These are phyloP conservation scores for Leishmania mexicana DNA, from an alignment of 208 protist species.

Conservation along the genomic window DNA sequence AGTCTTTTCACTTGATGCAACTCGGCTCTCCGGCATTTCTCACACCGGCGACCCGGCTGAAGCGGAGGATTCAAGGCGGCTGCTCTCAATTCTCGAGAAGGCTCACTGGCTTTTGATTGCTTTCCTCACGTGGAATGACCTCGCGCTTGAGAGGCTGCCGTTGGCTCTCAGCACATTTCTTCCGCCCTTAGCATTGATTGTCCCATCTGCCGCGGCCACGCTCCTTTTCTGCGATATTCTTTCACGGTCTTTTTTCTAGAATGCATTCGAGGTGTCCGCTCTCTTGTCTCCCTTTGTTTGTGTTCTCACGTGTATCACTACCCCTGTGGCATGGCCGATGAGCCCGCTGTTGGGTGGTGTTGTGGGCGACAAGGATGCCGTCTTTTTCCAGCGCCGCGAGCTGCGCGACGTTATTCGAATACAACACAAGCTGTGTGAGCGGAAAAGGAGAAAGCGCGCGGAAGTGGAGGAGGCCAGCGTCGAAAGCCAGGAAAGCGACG, in stretches of 20 bases:
- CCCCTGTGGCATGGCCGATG: conserved; percentile 70
- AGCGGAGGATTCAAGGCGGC: conserved; percentile 32
- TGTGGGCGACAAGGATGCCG: conserved; percentile 63
- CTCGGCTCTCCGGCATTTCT: conserved; percentile 40
- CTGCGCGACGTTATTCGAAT: conserved; percentile 62
- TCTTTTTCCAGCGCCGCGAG: conserved; percentile 65
- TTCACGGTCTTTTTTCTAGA: conserved; percentile 68
- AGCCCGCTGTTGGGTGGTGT: conserved; percentile 60
- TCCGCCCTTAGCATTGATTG: conserved; percentile 49
- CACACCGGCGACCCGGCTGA: conserved; percentile 37
- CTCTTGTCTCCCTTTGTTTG: conserved; percentile 56
- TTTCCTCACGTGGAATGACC: conserved; percentile 58
- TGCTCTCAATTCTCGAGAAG: conserved; percentile 64
- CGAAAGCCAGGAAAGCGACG: conserved; percentile 32
- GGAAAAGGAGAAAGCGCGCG: conserved; percentile 22
- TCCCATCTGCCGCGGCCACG: conserved; percentile 55
- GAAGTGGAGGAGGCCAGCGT: conserved; percentile 19
- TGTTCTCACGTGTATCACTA: conserved; percentile 56
- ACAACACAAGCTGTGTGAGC: conserved; percentile 48
- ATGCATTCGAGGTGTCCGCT: conserved; percentile 53
- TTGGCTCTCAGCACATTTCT: conserved; percentile 65
- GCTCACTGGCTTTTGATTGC: conserved; percentile 74
- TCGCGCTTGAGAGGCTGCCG: conserved; percentile 75
- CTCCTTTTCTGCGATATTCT: conserved; percentile 81
- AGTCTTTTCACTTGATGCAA: conserved; percentile 65